Evolutionary conservation across 108 stramenopile species (phyloP), one percentile per base, ranked within the genome.

Genomic region (Cyclotella cryptica): DNA sequence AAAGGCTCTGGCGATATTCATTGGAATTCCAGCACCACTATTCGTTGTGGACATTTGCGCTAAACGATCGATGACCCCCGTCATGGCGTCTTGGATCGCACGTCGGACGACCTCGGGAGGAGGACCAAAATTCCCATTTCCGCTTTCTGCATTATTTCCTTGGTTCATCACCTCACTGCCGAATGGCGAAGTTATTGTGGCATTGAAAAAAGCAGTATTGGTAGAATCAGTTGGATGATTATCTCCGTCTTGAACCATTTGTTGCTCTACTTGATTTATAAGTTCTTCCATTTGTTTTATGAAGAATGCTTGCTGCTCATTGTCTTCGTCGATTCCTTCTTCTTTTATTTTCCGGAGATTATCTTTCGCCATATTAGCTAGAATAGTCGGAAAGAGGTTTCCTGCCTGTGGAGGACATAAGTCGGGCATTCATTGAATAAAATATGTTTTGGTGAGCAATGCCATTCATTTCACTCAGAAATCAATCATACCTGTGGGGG

Each of bases 301-400:
- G 68, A 83, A 83, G 65, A 72, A 71, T 49, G 71, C 81, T 46
- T 83, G 69, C 52, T 90, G 80, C 45, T 81, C 80, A 51, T 78
- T 72, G 18, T 80, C 84, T 53, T 78, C 84, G 39, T 72, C 79
- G 10, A 80, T 40, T 2, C 84, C 84, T 28, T 78, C 61, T 39
- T 82, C 75, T 46, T 82, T 75, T 3, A 81, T 73, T 43, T 76
- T 84, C 18, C 66, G 46, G 18, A 92, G 66, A 62, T 89, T 86
- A 49, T 94, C 91, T 44, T 78, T 75, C 21, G 92, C 90, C 77
- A 90, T 90, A 58, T 90, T 85, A 28, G 93, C 88, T 69, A 94
- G 78, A 84, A 94, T 94, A 13, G 85, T 87, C 14, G 92, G 95
- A 58, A 96, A 96, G n/a, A 93, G 74, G 70, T 96, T 96, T 3